These are phyloP conservation scores for Prunus dulcis DNA, from an alignment of 306 rosid genomes.

Conservation along the genomic window DNA sequence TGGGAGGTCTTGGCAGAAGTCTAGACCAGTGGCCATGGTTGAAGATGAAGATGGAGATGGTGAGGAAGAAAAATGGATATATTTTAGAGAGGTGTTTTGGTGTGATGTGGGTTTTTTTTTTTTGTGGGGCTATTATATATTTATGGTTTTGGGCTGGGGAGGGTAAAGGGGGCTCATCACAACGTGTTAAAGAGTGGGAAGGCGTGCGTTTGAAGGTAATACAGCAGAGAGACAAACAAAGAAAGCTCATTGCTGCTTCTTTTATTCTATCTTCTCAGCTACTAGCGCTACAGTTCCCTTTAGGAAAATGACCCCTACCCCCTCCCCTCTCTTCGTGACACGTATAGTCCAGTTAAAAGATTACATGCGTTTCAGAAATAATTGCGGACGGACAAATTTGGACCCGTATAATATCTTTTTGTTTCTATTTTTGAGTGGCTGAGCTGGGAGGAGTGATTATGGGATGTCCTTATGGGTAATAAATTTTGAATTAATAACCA, in stretches of 20 bases:
- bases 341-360: too few species aligned
- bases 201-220: slow-evolving; percentile 42
- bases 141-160: background rate
- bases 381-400: too few species aligned
- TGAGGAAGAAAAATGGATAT: background rate
- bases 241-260: slow-evolving; percentile 26
- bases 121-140: slow-evolving; percentile 6
- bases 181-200: slow-evolving; percentile 28
- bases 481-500: background rate
- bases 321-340: too few species aligned
- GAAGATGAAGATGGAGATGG: background rate
- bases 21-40: slow-evolving; percentile 47
- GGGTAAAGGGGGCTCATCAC: background rate
- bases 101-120: background rate
- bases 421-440: background rate
- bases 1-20: slow-evolving; percentile 37
- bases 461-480: background rate
- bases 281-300: background rate
- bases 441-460: slow-evolving; percentile 1
- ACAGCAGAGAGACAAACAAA: slow-evolving; percentile 12
- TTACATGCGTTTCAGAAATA: too few species aligned
- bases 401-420: background rate
- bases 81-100: background rate
- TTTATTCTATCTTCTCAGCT: slow-evolving; percentile 23
- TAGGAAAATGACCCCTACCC: slow-evolving; percentile 12